These are phyloP conservation scores for Neurospora sp. DNA, from an alignment of 495 filamentous ascomycete genomes.

Conservation along the genomic window DNA sequence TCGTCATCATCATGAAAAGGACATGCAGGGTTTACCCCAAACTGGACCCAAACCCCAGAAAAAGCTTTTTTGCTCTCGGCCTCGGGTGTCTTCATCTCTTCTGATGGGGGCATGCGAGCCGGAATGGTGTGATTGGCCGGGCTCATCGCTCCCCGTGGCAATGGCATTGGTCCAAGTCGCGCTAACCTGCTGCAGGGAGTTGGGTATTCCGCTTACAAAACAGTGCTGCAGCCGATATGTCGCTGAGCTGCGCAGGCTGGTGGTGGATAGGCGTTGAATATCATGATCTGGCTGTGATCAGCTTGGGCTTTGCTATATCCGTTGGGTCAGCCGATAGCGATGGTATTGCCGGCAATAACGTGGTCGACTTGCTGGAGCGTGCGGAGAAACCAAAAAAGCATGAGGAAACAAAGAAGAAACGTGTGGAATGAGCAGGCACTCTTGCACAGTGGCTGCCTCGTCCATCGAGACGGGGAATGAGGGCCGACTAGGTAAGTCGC, in stretches of 20 bases:
- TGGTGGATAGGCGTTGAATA: background rate
- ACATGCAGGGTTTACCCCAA: background rate
- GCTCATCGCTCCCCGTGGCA: constrained; percentile 14
- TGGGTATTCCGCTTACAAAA: too few relatives aligned
- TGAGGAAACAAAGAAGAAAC: background rate
- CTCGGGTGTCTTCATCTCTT: background rate
- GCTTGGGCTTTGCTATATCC: background rate
- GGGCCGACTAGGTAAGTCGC: background rate
- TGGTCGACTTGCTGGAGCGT: background rate
- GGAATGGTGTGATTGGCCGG: constrained; percentile 16
- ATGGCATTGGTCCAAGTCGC: constrained; percentile 28
- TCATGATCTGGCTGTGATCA: background rate
- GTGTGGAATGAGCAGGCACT: background rate
- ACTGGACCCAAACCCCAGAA: background rate
- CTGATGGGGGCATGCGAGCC: constrained; percentile 10
- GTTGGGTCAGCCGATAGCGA: background rate
- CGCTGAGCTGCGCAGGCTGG: constrained; percentile 1
- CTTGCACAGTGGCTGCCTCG: background rate
- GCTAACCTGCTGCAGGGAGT: constrained; percentile 23
- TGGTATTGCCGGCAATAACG: background rate
- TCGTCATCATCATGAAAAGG: background rate
- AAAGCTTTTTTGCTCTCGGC: background rate
- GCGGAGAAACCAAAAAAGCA: background rate
- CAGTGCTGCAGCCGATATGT: constrained; percentile 11
- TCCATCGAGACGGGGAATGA: background rate